phyloP scores from a whole-genome alignment of 2,329 filamentous ascomycete species.

The Mycogone perniciosa region DNA sequence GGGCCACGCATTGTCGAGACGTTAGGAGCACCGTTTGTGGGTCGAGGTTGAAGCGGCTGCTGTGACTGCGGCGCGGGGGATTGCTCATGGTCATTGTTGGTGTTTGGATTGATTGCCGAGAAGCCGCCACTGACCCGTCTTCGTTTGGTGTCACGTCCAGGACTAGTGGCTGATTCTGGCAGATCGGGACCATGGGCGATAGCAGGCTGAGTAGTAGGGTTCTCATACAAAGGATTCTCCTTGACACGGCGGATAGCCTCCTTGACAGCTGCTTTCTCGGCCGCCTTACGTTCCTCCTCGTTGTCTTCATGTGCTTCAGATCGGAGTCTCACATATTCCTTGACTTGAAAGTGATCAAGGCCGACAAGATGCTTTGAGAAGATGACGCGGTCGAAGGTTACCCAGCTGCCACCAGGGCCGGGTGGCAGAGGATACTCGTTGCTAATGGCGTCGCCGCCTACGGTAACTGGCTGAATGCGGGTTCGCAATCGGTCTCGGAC shows the following conservation, averaged over 20 bases:
- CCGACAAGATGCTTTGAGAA: slow-evolving; percentile 52
- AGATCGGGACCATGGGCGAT: slow-evolving; percentile 47
- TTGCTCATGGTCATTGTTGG: slow-evolving; percentile 16
- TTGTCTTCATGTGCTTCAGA: slow-evolving; percentile 32
- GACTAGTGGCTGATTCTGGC: slow-evolving; percentile 31
- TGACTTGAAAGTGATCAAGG: slow-evolving; percentile 51
- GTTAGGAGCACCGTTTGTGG: slow-evolving; percentile 6
- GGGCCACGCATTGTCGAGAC: slow-evolving; percentile 27
- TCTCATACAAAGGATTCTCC: slow-evolving; percentile 38
- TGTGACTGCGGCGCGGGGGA: slow-evolving; percentile 13
- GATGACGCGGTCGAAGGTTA: slow-evolving; percentile 55
- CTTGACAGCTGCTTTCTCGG: slow-evolving; percentile 38
- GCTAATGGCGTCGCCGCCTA: slow-evolving; percentile 41
- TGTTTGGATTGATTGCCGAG: slow-evolving; percentile 27
- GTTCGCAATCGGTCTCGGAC: slow-evolving; percentile 54
- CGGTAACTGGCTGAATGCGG: slow-evolving; percentile 46
- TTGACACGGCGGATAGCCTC: slow-evolving; percentile 41
- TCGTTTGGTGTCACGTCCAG: slow-evolving; percentile 39
- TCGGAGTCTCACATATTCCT: slow-evolving; percentile 56
- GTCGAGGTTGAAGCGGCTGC: slow-evolving; percentile 14
- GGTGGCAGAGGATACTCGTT: slow-evolving; percentile 45
- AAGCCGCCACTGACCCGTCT: slow-evolving; percentile 37
- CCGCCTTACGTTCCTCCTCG: slow-evolving; percentile 31
- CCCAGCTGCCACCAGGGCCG: slow-evolving; percentile 57
- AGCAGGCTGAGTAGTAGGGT: slow-evolving; percentile 32